Conservation (phyloP, 352 stramenopile species). For the Phytophthora agathidicida region DNA sequence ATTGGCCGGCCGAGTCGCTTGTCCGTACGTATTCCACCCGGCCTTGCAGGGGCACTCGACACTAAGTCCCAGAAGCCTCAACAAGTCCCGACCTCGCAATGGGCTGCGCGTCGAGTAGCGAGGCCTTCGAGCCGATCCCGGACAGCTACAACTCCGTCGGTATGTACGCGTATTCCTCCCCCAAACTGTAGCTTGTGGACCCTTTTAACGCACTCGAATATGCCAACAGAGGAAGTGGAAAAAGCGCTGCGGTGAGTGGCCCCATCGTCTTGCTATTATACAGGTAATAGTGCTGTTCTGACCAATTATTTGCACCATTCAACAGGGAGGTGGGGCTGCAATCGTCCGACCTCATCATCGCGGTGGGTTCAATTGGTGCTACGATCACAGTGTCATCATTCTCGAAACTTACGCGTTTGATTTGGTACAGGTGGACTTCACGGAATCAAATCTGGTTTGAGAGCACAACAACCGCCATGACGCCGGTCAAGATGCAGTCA, state of each 20-base stretch:
- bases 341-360: slow-evolving; percentile 71
- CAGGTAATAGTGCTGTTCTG: slow-evolving; percentile 3
- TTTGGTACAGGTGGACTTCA: slow-evolving; percentile 50
- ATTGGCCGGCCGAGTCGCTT: slow-evolving; percentile 29
- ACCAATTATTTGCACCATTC: background rate
- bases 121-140: slow-evolving; percentile 38
- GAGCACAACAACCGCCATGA: no score
- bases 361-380: slow-evolving; percentile 23
- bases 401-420: no score
- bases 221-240: slow-evolving; percentile 51
- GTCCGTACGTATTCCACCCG: slow-evolving; percentile 29
- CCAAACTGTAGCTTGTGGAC: no score
- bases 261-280: no score
- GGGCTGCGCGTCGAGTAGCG: slow-evolving; percentile 34
- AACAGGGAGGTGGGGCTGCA: slow-evolving; percentile 60
- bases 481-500: no score
- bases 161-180: slow-evolving; percentile 7
- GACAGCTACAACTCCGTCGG: slow-evolving; percentile 39
- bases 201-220: background rate
- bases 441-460: slow-evolving; percentile 68
- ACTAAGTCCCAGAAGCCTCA: background rate
- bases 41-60: no score
- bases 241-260: slow-evolving; percentile 40
- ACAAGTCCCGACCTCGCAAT: slow-evolving; percentile 16
- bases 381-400: no score